Evolutionary conservation across 345 rosid genomes (phyloP), one percentile per base, ranked within the genome.

Genomic region (Acer negundo): DNA sequence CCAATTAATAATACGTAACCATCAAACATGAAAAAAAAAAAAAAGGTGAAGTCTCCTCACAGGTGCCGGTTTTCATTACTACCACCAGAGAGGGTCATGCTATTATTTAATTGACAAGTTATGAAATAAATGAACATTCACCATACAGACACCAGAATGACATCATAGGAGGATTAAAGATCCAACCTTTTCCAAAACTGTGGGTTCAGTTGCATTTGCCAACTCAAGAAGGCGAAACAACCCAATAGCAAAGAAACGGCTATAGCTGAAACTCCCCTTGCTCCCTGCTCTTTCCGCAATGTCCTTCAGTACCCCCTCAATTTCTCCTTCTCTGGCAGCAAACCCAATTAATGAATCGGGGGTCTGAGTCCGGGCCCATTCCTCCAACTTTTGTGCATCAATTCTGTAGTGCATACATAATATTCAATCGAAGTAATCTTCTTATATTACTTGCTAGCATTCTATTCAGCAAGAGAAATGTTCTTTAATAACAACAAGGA

Each of bases 161-260:
- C 24, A 26, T 46, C 40, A 53, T 3, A 51, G 10, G 38, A 35
- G 38, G 38, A 55, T 62, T 63, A 38, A 58, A 82, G n/a, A 67
- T 62, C 79, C 63, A 47, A 94, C 99, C 97, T 94, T 94, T 75
- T 96, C 97, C 59, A 96, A 76, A 35, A 92, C 86, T 10, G 91
- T 83, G 3, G 99, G 99, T 74, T 96, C 98, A 74, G 95, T 90
- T 72, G 98, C 93, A 84, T 80, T 84, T 35, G 97, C 91, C 75
- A 96, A 91, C 89, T 96, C 99, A 59, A 96, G 97, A 85, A 96
- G 90, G 80, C 99, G 98, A 79, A 96, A 94, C 53, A 96, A 84
- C 23, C 99, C 99, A 72, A 96, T 87, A 15, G 98, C 99, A 81
- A 96, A 94, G 94, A 96, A 94, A 79, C 99, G 95, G 80, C 99